phyloP scores from a whole-genome alignment of 768 basidiomycete genomes.

The Tylopilus balloui region DNA sequence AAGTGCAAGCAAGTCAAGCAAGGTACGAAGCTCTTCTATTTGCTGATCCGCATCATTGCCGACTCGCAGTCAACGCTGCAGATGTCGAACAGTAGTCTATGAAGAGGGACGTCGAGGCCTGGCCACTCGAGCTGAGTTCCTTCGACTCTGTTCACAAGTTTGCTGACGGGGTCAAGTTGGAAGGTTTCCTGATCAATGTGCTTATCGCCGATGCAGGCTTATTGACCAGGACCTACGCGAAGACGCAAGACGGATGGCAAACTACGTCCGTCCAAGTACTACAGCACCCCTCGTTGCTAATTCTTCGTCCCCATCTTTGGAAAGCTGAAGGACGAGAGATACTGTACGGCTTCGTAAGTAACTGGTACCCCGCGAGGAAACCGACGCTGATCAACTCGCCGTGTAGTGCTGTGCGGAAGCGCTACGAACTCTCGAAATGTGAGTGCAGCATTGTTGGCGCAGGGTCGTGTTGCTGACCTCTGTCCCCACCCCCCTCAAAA shows the following conservation, averaged over 20 bases:
- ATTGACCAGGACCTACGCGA: slow-evolving; percentile 10
- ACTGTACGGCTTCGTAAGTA: slow-evolving; percentile 27
- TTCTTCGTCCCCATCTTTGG: slow-evolving; percentile 20
- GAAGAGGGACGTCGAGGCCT: slow-evolving; percentile 20
- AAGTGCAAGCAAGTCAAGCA: slow-evolving; percentile 18
- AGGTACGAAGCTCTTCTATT: slow-evolving; percentile 9
- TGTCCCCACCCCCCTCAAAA: background rate
- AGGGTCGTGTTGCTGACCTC: background rate
- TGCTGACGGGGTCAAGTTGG: slow-evolving; percentile 25
- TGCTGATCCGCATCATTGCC: background rate
- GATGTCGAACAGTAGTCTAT: slow-evolving; percentile 17
- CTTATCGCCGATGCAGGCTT: slow-evolving; percentile 33
- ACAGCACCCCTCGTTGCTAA: background rate
- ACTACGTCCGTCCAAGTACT: slow-evolving; percentile 25
- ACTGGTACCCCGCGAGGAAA: background rate
- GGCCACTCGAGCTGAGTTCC: slow-evolving; percentile 32
- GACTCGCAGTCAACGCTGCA: slow-evolving; percentile 1
- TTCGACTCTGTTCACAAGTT: slow-evolving; percentile 34
- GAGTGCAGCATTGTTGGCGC: background rate
- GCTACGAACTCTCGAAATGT: slow-evolving; percentile 28
- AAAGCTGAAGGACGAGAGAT: slow-evolving; percentile 24
- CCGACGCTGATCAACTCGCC: background rate
- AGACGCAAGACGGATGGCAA: slow-evolving; percentile 37
- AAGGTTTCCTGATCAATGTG: slow-evolving; percentile 25
- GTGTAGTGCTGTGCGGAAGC: slow-evolving; percentile 24